These are phyloP conservation scores for Chytriomyces sp. DNA, from an alignment of 192 early-diverging fungal genomes.

Conservation along the genomic window DNA sequence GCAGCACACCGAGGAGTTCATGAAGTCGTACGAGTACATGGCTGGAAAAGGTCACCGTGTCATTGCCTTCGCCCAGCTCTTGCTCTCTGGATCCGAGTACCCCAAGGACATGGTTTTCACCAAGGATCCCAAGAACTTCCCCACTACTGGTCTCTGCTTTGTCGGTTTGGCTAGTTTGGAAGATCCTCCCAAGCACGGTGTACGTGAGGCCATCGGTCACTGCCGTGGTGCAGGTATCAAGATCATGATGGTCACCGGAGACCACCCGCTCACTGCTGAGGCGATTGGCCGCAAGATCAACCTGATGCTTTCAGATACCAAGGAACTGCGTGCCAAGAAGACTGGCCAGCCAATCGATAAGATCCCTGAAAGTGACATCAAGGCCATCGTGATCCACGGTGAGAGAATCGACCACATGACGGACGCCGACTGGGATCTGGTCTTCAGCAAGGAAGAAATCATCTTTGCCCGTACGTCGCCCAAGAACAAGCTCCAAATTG, in stretches of 20 bases:
- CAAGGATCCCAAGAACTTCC: constrained; percentile 74
- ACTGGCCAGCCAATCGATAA: constrained; percentile 60
- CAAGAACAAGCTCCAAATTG: constrained; percentile 93
- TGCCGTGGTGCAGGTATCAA: constrained; percentile 89
- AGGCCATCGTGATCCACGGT: constrained; percentile 82
- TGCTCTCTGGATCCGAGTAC: constrained; percentile 66
- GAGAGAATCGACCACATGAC: constrained; percentile 73
- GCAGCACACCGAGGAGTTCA: constrained; percentile 62
- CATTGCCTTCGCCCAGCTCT: constrained; percentile 83
- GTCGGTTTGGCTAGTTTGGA: constrained; percentile 86
- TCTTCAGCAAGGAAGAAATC: constrained; percentile 80
- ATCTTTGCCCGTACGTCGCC: constrained; percentile 95
- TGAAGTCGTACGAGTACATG: constrained; percentile 80
- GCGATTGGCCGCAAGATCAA: constrained; percentile 91
- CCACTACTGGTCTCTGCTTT: constrained; percentile 59
- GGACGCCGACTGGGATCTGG: constrained; percentile 79
- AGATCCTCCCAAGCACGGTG: constrained; percentile 95
- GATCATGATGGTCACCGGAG: constrained; percentile 96
- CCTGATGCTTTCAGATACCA: constrained; percentile 84
- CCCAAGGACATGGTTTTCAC: constrained; percentile 75
- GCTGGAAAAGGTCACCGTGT: constrained; percentile 90
- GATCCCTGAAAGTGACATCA: constrained; percentile 59
- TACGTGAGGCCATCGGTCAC: constrained; percentile 87
- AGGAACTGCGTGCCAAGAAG: constrained; percentile 71
- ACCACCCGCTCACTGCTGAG: constrained; percentile 92